Conservation (phyloP, 2,329 filamentous ascomycete species). For the Botrytis elliptica region DNA sequence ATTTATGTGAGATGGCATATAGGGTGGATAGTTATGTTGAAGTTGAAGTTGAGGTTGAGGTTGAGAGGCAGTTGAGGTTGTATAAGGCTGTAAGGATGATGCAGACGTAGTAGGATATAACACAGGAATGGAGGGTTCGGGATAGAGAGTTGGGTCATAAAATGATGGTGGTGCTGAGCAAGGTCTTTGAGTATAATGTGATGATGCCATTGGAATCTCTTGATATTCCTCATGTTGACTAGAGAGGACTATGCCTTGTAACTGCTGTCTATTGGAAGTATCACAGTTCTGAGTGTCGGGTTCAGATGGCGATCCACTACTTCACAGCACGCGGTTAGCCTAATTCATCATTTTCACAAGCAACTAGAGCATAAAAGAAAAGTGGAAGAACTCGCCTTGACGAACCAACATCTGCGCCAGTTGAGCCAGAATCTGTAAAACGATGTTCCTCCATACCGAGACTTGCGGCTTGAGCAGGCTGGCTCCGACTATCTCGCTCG, state of each 20-base stretch:
- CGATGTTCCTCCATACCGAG: slow-evolving; percentile 12
- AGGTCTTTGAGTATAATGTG: neutral
- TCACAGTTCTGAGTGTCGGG: neutral
- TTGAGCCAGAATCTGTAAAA: slow-evolving; percentile 3
- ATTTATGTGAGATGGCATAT: neutral
- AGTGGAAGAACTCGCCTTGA: neutral
- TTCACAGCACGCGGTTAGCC: neutral
- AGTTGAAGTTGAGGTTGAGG: no score
- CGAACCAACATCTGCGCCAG: slow-evolving; percentile 4
- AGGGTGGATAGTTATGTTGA: neutral
- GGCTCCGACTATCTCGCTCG: neutral
- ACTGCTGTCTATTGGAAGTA: neutral
- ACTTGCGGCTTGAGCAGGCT: neutral
- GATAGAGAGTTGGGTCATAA: no score
- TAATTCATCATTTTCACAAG: neutral
- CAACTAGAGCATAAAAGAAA: neutral
- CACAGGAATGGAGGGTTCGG: neutral
- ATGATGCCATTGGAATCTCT: neutral
- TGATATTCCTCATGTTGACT: neutral
- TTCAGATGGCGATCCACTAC: neutral
- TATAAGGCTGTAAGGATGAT: neutral
- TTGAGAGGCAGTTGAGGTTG: neutral
- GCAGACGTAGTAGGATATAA: neutral
- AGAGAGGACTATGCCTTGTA: neutral
- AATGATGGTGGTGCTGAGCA: neutral